A percentile compares a stretch with the other conserved stretches of the same genome.
Evolutionary conservation across 371 early-diverging fungal species (phyloP).

Genomic region (Rozella allomycis): DNA sequence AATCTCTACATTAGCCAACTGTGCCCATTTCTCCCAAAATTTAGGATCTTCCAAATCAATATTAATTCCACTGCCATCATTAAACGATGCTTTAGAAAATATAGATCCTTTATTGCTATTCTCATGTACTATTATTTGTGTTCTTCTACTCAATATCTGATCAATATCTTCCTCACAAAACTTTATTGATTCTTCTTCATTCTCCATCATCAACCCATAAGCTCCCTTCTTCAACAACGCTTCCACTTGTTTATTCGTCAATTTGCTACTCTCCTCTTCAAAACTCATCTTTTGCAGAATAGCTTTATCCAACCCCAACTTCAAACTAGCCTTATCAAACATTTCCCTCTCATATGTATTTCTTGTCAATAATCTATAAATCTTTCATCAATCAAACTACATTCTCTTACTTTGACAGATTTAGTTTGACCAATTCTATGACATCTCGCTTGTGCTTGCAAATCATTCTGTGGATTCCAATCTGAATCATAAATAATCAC

Average conservation of each 20-base stretch:
- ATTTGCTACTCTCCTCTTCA: constrained; percentile 5
- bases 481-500: constrained; percentile 89
- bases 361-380: constrained; percentile 64
- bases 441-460: constrained; percentile 81
- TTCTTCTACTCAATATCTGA: constrained; percentile 71
- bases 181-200: constrained; percentile 14
- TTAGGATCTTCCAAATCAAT: constrained; percentile 85
- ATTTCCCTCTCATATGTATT: constrained; percentile 87
- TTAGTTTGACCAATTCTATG: constrained; percentile 91
- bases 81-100: constrained; percentile 86
- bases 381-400: constrained; percentile 2
- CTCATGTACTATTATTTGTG: constrained; percentile 64
- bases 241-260: constrained; percentile 60
- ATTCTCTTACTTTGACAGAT: constrained; percentile 37
- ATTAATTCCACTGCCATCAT: constrained; percentile 25
- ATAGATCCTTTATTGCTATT: constrained; percentile 41
- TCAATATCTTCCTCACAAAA: constrained; percentile 96
- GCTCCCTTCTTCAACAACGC: constrained; percentile 74
- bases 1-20: constrained; percentile 38
- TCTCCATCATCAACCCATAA: constrained; percentile 14
- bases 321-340: constrained; percentile 88
- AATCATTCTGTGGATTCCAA: constrained; percentile 92
- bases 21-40: constrained; percentile 92
- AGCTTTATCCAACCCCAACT: constrained; percentile 72
- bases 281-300: constrained; percentile 57